A percentile compares a stretch with the other conserved stretches of the same genome.
Conservation (phyloP, 345 rosid species). For the Cardamine resedifolia region DNA sequence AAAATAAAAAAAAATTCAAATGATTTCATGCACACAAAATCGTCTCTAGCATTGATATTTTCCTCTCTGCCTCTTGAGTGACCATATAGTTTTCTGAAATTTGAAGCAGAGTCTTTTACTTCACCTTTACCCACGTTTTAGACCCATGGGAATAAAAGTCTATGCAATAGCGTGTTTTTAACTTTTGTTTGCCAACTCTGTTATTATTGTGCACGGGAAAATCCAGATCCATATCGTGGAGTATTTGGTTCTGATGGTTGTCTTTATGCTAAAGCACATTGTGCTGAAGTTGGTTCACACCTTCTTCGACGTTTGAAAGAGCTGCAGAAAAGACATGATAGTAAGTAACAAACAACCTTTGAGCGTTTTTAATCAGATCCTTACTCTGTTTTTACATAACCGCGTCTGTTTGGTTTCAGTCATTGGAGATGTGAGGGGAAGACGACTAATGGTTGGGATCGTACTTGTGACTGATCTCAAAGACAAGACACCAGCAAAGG, state of each 20-base stretch:
- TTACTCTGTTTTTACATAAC: background rate
- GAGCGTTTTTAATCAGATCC: constrained; percentile 1
- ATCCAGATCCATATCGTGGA: constrained; percentile 91
- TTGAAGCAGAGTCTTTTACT: background rate
- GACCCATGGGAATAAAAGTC: background rate
- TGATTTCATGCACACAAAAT: background rate
- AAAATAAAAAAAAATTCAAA: too few species aligned
- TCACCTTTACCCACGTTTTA: background rate
- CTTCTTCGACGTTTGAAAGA: constrained; percentile 64
- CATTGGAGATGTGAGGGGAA: constrained; percentile 91
- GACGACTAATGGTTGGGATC: constrained; percentile 84
- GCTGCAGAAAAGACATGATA: constrained; percentile 67
- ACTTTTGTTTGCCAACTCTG: background rate
- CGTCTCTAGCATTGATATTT: background rate
- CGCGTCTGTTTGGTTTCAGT: constrained; percentile 43
- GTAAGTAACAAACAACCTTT: constrained; percentile 43
- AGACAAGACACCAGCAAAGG: constrained; percentile 85
- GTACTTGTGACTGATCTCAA: constrained; percentile 80
- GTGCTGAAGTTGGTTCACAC: constrained; percentile 78
- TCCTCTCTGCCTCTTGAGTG: background rate
- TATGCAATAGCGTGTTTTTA: background rate
- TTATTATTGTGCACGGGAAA: constrained; percentile 60
- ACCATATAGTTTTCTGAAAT: background rate
- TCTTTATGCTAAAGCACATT: constrained; percentile 73
- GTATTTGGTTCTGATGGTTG: constrained; percentile 78